Evolutionary conservation across 331 rosid species (phyloP).

Genomic region (Pyracantha coccinea): DNA sequence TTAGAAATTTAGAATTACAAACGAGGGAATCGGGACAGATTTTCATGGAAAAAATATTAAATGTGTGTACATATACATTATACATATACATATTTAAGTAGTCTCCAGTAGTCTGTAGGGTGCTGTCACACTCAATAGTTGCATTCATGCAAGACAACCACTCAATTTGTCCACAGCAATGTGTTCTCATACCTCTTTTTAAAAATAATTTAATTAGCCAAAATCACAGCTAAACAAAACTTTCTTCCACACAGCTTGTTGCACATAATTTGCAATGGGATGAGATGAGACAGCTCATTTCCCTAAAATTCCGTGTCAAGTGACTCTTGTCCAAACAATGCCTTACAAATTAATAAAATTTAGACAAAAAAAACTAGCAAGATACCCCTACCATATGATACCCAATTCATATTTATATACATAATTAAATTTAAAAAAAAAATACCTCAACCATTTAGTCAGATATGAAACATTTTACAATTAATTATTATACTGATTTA

Average conservation of each 20-base stretch:
- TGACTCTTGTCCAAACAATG: constrained; percentile 10
- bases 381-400: constrained; percentile 7
- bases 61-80: neutral
- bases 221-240: constrained; percentile 26
- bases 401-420: neutral
- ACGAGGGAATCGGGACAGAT: constrained; percentile 29
- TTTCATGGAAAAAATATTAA: constrained; percentile 10
- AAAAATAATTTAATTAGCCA: constrained; percentile 11
- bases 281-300: constrained; percentile 23
- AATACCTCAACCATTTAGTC: neutral
- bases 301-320: constrained; percentile 11
- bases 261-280: constrained; percentile 2
- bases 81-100: neutral
- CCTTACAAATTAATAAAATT: neutral
- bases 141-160: constrained; percentile 68
- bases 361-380: neutral
- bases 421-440: neutral
- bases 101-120: neutral
- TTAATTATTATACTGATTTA: no score
- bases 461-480: neutral
- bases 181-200: constrained; percentile 12
- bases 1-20: constrained; percentile 19
- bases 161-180: constrained; percentile 49
- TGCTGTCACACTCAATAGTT: constrained; percentile 12
- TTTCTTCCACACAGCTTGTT: constrained; percentile 21